phyloP scores from a whole-genome alignment of 2,329 filamentous ascomycete species.

The Cytospora leucostoma region DNA sequence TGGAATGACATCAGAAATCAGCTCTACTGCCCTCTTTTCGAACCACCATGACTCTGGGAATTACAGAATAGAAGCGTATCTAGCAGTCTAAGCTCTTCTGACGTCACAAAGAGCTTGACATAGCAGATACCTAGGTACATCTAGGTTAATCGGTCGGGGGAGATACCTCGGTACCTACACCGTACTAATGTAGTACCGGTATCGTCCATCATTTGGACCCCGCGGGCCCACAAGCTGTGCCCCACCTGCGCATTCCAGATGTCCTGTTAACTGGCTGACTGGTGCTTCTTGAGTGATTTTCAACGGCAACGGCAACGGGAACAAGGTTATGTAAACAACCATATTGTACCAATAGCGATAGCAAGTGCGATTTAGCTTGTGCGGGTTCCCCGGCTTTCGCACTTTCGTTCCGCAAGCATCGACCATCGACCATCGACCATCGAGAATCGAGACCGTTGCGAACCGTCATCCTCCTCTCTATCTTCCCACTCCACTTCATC shows the following conservation, averaged over 20 bases:
- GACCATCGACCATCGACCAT: not conserved
- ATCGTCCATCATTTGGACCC: not conserved
- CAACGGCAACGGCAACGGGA: not conserved
- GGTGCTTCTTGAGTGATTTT: conserved; percentile 18
- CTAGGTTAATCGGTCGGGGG: no score
- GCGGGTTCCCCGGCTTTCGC: conserved; percentile 11
- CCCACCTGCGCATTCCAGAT: not conserved
- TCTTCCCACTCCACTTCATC: not conserved
- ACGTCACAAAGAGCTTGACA: no score
- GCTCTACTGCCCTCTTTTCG: no score
- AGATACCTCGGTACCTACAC: not conserved
- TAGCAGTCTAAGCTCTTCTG: no score
- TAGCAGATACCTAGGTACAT: no score
- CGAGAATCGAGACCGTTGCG: no score
- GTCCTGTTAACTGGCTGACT: not conserved
- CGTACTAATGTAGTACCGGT: not conserved
- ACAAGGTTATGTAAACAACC: not conserved
- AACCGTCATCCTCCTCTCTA: not conserved
- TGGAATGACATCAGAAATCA: not conserved
- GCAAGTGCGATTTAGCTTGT: not conserved
- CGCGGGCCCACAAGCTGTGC: not conserved
- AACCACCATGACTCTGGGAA: no score
- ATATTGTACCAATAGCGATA: not conserved
- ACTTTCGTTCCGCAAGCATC: no score
- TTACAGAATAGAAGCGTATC: no score